Percentiles rank a stretch among this genome's conserved stretches.
phyloP scores from a whole-genome alignment of 345 rosid genomes.

The Pistacia atlantica region DNA sequence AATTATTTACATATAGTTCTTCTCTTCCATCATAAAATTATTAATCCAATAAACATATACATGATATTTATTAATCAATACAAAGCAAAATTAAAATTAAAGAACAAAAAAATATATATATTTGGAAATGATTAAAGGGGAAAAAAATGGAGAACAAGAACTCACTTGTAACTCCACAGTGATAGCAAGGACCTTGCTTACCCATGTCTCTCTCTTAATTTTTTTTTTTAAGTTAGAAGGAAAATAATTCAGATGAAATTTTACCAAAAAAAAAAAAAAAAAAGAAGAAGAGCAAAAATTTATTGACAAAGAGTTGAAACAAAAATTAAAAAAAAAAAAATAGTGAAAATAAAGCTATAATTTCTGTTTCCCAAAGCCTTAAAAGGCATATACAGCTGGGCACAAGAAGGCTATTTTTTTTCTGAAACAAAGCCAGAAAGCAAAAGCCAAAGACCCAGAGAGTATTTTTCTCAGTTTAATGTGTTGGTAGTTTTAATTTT shows the following conservation, averaged over 20 bases:
- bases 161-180: slow-evolving; percentile 99
- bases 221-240: slow-evolving; percentile 23
- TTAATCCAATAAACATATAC: slow-evolving; percentile 27
- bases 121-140: slow-evolving; percentile 1
- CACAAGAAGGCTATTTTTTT: slow-evolving; percentile 24
- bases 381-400: slow-evolving; percentile 32
- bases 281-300: slow-evolving; percentile 6
- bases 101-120: slow-evolving; percentile 10
- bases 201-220: slow-evolving; percentile 58
- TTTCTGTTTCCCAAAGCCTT: slow-evolving; percentile 33
- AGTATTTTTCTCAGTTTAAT: slow-evolving; percentile 11
- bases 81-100: slow-evolving; percentile 11
- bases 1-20: slow-evolving; percentile 22
- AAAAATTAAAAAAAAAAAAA: slow-evolving; percentile 9
- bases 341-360: slow-evolving; percentile 9
- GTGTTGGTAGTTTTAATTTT: neutral
- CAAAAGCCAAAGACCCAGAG: slow-evolving; percentile 48
- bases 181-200: slow-evolving; percentile 96
- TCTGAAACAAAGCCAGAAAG: slow-evolving; percentile 45
- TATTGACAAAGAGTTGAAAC: slow-evolving; percentile 28
- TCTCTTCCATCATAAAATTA: slow-evolving; percentile 22
- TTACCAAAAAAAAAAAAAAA: slow-evolving; percentile 16
- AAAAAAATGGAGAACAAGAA: slow-evolving; percentile 57
- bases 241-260: slow-evolving; percentile 23
- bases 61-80: slow-evolving; percentile 7